Base-by-base conservation (phyloP, 2,329 filamentous ascomycete species). In the Fusarium phyllophilum region DNA sequence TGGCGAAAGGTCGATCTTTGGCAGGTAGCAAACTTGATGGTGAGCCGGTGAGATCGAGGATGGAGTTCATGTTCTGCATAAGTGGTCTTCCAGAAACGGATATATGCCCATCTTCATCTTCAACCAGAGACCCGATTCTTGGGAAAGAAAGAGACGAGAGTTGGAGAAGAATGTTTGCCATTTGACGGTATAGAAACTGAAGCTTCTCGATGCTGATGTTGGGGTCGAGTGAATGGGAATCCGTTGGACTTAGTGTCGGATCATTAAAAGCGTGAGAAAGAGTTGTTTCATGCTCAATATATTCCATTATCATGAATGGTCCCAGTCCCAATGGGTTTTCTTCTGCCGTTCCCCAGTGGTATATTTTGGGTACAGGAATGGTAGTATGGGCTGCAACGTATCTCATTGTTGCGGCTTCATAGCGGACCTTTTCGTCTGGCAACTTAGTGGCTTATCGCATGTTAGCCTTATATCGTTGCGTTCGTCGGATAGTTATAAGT, bases 141-240 rank as follows among this genome's bases (percentile, higher is more conserved):
- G n/a, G 15, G 1, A 45, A 45, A 5, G 15, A 26, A 4, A 45
- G 18, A 0, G 17, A 14, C 20, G 44, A 29, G 17, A 46, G 18
- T 20, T 29, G 44, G 24, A 46, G 44, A 26, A 29, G 17, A 4
- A 29, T 10, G 1, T 46, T 46, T 13, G 12, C 44, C 24, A 46
- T 26, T 20, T 29, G 44, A 5, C 8, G 5, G 8, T 46, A 29
- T 9, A 22, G 18, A 46, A 29, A 46, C 12, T 29, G 5, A 20
- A 46, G 44, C 44, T 26, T 46, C 8, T 13, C 0, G 8, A 0
- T 26, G 4, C 24, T 29, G 8, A 22, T 46, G 1, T 10, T 4
- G 1, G 18, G 18, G 0, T 46, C 44, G 2, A 46, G 24, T 9
- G 26, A 9, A 3, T 46, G 44, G 0, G 17, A 20, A 6, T 46